Percentiles rank a stretch among this genome's conserved stretches.
Conservation (phyloP, 2,329 filamentous ascomycete species). For the Huntiella decipiens region DNA sequence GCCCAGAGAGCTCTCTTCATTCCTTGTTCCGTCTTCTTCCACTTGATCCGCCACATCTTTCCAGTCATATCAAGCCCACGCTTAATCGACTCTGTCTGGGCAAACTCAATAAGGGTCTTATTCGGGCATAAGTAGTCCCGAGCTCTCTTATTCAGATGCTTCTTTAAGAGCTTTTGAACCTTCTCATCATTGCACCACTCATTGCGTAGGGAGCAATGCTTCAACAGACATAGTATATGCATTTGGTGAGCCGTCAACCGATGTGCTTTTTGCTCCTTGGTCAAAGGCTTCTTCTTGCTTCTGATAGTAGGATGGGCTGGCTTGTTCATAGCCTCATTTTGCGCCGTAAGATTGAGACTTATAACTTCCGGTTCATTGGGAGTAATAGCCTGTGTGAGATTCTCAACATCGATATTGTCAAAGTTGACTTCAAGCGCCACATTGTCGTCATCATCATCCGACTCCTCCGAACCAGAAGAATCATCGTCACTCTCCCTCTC, state of each 20-base stretch:
- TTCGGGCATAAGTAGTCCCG: slow-evolving; percentile 50
- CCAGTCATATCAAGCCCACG: slow-evolving; percentile 55
- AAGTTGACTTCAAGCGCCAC: slow-evolving; percentile 26
- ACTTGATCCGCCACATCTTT: slow-evolving; percentile 49
- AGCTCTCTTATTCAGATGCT: slow-evolving; percentile 46
- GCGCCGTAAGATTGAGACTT: slow-evolving; percentile 27
- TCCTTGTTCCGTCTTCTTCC: slow-evolving; percentile 51
- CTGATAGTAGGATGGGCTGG: not conserved
- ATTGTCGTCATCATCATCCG: slow-evolving; percentile 14
- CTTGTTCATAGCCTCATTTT: not conserved
- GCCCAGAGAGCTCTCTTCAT: slow-evolving; percentile 57
- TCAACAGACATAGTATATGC: slow-evolving; percentile 67
- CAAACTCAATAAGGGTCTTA: slow-evolving; percentile 50
- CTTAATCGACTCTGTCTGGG: slow-evolving; percentile 55
- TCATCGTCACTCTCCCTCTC: slow-evolving; percentile 29
- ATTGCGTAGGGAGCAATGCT: slow-evolving; percentile 61
- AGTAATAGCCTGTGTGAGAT: slow-evolving; percentile 12
- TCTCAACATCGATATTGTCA: slow-evolving; percentile 29
- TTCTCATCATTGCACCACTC: slow-evolving; percentile 67
- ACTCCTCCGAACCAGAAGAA: slow-evolving; percentile 18
- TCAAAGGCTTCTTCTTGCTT: slow-evolving; percentile 28
- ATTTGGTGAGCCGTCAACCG: slow-evolving; percentile 69
- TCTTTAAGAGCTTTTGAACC: slow-evolving; percentile 46
- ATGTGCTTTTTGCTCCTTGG: slow-evolving; percentile 30
- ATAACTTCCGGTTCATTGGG: slow-evolving; percentile 19